Conservation (phyloP, 306 rosid genomes). For the Senna siamea region DNA sequence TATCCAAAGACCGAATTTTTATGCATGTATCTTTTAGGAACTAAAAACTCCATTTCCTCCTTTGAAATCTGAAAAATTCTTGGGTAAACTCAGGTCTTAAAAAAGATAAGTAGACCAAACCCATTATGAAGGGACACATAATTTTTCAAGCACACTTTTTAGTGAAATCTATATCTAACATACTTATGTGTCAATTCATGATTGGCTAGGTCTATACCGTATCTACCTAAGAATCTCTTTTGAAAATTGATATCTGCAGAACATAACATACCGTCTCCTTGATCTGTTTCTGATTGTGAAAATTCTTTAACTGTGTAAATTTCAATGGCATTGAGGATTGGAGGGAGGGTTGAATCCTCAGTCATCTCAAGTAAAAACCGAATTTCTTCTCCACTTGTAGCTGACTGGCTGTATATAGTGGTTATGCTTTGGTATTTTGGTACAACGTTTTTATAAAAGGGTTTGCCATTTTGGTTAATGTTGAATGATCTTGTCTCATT, state of each 20-base stretch:
- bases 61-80: not conserved
- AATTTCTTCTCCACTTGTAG: not conserved
- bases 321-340: slow-evolving; percentile 51
- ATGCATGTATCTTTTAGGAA: too few species aligned
- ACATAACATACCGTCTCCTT: slow-evolving; percentile 42
- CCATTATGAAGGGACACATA: not conserved
- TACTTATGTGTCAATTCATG: not conserved
- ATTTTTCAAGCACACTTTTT: too few species aligned
- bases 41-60: too few species aligned
- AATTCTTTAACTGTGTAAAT: slow-evolving; percentile 1
- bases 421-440: rapidly evolving
- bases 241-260: not conserved
- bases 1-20: too few species aligned
- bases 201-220: not conserved
- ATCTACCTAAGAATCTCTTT: not conserved
- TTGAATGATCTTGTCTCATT: slow-evolving; percentile 46
- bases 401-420: not conserved
- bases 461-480: slow-evolving; percentile 3
- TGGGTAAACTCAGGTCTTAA: not conserved
- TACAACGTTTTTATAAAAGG: not conserved
- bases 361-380: not conserved
- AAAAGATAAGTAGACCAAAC: not conserved
- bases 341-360: slow-evolving; percentile 42
- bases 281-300: slow-evolving; percentile 32
- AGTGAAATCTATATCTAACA: not conserved